Evolutionary conservation across 1,284 basidiomycete species (phyloP), one percentile per base, ranked within the genome.

Genomic region (Boletellus sp.): DNA sequence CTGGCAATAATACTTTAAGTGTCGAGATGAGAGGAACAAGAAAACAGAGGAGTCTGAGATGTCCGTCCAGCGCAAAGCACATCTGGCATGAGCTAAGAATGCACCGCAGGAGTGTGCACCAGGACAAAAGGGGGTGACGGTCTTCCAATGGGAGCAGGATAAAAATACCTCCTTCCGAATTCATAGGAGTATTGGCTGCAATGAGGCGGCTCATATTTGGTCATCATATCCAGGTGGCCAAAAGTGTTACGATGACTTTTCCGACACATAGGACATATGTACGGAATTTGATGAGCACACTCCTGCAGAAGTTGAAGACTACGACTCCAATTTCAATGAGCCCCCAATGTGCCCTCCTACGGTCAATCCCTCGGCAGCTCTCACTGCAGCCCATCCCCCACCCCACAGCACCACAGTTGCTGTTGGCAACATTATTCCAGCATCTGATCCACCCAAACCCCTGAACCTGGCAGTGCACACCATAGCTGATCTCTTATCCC

Each of bases 171-270:
- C 7, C 17, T 37, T 45, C 11, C 13, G 8, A 27, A 22, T 45
- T 33, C 16, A 3, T n/a, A 33, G 22, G 16, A 33, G n/a, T 26
- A 42, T 43, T 34, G 19, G 16, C 23, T 22, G 21, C 21, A 11
- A 16, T 5, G 23, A 1, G 7, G 40, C 35, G 16, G 17, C 8
- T 11, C 3, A 14, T 7, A 49, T 47, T 27, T 49, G 48, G 48
- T 25, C 3, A 1, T 27, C 17, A 2, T 40, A 49, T 26, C 32
- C 21, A 2, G 35, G 44, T 5, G 8, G 34, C 14, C 44, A 47
- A 22, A 49, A 39, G 17, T 4, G n/a, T n/a, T 50, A 47, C 19
- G 25, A 45, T 38, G 1, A 25, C 8, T 49, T 49, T 20, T 4
- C 9, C 1, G 16, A 49, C 17, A 8, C 36, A 29, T 45, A 39